Evolutionary conservation across 2,329 filamentous ascomycete genomes (phyloP), one percentile per base, ranked within the genome.

Genomic region (Colletotrichum destructivum): DNA sequence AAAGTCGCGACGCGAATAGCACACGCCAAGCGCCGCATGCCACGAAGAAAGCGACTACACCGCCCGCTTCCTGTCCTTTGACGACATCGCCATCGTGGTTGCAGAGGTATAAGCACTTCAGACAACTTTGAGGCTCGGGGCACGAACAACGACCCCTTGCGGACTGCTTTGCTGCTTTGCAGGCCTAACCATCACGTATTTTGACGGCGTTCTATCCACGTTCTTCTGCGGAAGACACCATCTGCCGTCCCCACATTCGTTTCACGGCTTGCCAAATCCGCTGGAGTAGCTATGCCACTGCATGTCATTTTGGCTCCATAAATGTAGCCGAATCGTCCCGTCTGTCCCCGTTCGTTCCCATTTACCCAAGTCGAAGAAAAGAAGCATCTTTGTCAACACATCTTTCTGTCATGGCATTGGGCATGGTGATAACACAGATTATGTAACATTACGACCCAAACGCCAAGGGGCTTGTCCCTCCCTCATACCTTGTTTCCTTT

Each of bases 241-340:
- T 47, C 11, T 55, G 42, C 35, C 31, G 52, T 63, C 9, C 21
- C 52, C 65, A 69, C 69, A 31, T 47, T 54, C 38, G 59, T 71
- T 63, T 63, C 65, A 63, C 47, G 59, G 62, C 54, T 40, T 23
- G 47, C 59, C 54, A 21, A 63, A 54, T 54, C 57, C 52, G 56
- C 62, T 61, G n/a, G 6, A 11, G 42, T 51, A 44, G 47, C 16
- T 16, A n/a, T 4, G 9, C 3, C 9, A 18, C 62, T 13, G 38
- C 16, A 66, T 15, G 8, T 8, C 49, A 56, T 38, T 56, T 40
- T 56, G 60, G 51, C 40, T 47, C 65, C 63, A 51, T 7, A 42
- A 12, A 35, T 44, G 49, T 60, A 42, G 64, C 59, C 63, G 44
- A 46, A 31, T 49, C 42, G 21, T 64, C 61, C 69, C 66, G 26